Evolutionary conservation across 805 yeast genomes (phyloP).

Genomic region (Sugiyamaella smithiae): DNA sequence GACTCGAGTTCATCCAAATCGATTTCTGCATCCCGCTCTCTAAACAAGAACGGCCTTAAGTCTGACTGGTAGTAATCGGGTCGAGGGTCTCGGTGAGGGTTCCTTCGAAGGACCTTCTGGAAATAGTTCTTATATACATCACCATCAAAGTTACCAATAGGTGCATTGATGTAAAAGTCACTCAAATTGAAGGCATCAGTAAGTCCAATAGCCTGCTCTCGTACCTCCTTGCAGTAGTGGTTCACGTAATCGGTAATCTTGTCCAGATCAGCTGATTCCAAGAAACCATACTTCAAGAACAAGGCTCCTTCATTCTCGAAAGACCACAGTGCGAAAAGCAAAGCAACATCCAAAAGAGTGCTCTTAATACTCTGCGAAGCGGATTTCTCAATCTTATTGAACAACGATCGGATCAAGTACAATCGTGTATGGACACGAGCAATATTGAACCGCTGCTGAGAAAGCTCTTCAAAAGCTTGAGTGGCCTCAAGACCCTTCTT

Average conservation of each 20-base stretch:
- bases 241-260: slow-evolving; percentile 43
- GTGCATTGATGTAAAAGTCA: slow-evolving; percentile 77
- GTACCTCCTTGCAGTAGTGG: slow-evolving; percentile 46
- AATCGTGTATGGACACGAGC: slow-evolving; percentile 40
- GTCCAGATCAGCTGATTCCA: slow-evolving; percentile 49
- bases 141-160: slow-evolving; percentile 79
- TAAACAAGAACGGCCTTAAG: slow-evolving; percentile 35
- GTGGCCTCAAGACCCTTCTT: slow-evolving; percentile 10
- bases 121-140: slow-evolving; percentile 80
- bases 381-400: slow-evolving; percentile 32
- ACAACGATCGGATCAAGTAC: slow-evolving; percentile 38
- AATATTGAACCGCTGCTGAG: slow-evolving; percentile 40
- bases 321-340: slow-evolving; percentile 60
- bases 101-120: slow-evolving; percentile 54
- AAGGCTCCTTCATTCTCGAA: slow-evolving; percentile 69
- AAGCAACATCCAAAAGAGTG: slow-evolving; percentile 53
- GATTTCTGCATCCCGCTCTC: not conserved
- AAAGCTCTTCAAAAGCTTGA: slow-evolving; percentile 39
- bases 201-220: slow-evolving; percentile 70
- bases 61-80: slow-evolving; percentile 53
- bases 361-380: slow-evolving; percentile 44
- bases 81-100: slow-evolving; percentile 41
- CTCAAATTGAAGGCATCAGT: slow-evolving; percentile 83
- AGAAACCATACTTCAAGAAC: slow-evolving; percentile 62
- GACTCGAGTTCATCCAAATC: slow-evolving; percentile 4